Conservation (phyloP, 1,284 basidiomycete species). For the Pseudozyma thailandica region DNA sequence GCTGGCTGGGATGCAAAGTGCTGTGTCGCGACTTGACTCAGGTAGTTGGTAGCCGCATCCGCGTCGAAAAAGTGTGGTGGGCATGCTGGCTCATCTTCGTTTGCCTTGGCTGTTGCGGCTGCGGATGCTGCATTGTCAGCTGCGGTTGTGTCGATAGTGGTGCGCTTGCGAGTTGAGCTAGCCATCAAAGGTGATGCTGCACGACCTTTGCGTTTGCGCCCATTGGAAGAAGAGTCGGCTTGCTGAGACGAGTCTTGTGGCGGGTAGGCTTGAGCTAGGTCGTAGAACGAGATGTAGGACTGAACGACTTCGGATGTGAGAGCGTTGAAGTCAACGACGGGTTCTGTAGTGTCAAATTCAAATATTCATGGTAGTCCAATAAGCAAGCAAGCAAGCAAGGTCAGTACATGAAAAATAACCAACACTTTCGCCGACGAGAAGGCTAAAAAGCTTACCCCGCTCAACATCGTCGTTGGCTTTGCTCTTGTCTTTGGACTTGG, state of each 20-base stretch:
- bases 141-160: conserved; percentile 25
- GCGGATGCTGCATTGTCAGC: conserved; percentile 23
- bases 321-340: conserved; percentile 53
- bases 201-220: conserved; percentile 36
- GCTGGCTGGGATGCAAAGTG: conserved; percentile 57
- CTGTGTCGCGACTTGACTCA: conserved; percentile 50
- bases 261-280: conserved; percentile 53
- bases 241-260: conserved; percentile 35
- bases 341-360: too few species aligned
- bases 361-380: too few species aligned
- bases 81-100: conserved; percentile 47
- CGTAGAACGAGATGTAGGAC: conserved; percentile 55
- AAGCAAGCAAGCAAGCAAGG: too few species aligned
- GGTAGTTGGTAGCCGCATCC: conserved; percentile 52
- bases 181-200: conserved; percentile 18
- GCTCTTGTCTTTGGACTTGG: conserved; percentile 30
- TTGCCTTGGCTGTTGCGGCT: conserved; percentile 17
- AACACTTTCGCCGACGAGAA: not conserved
- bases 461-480: conserved; percentile 33
- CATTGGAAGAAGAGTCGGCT: conserved; percentile 16
- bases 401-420: not conserved
- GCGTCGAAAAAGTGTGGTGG: conserved; percentile 58
- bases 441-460: conserved; percentile 17
- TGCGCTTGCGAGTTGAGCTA: conserved; percentile 29
- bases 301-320: conserved; percentile 50